These are phyloP conservation scores for Lachnellula suecica DNA, from an alignment of 2,329 filamentous ascomycete species.

Conservation along the genomic window DNA sequence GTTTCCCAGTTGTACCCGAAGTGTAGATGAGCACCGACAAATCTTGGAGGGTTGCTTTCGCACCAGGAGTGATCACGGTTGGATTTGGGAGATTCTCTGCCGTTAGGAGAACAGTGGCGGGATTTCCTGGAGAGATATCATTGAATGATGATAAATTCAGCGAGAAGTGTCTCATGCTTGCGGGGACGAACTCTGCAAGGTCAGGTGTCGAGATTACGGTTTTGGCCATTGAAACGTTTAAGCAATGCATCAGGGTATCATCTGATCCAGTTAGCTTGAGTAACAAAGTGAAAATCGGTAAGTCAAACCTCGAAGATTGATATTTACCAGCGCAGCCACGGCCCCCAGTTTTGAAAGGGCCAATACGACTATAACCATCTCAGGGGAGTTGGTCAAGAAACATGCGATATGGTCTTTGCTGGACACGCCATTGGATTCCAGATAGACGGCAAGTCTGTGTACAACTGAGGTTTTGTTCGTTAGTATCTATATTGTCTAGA, in stretches of 20 bases:
- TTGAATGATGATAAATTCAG: conserved; percentile 39
- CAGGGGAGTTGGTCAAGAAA: conserved; percentile 48
- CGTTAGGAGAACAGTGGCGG: conserved; percentile 11
- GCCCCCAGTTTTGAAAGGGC: conserved; percentile 46
- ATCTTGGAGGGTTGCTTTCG: conserved; percentile 36
- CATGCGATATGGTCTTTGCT: conserved; percentile 43
- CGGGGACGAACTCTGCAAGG: conserved; percentile 34
- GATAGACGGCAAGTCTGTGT: conserved; percentile 41
- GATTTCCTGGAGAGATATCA: conserved; percentile 3
- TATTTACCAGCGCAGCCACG: conserved; percentile 45
- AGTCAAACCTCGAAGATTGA: conserved; percentile 40
- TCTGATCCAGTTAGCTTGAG: conserved; percentile 28
- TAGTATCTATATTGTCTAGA: conserved; percentile 5
- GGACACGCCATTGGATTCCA: conserved; percentile 37
- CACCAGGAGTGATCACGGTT: conserved; percentile 20
- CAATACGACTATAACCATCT: conserved; percentile 44
- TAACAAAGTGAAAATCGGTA: not conserved
- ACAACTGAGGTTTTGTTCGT: conserved; percentile 38
- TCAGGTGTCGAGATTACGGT: conserved; percentile 45
- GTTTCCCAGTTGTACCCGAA: conserved; percentile 46
- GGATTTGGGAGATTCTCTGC: conserved; percentile 15
- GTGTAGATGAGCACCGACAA: conserved; percentile 44
- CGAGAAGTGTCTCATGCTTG: conserved; percentile 34
- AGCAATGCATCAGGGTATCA: conserved; percentile 44
- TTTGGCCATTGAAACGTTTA: conserved; percentile 40